Conservation (phyloP, 192 early-diverging fungal species). For the Gryganskiella cystojenkinii region DNA sequence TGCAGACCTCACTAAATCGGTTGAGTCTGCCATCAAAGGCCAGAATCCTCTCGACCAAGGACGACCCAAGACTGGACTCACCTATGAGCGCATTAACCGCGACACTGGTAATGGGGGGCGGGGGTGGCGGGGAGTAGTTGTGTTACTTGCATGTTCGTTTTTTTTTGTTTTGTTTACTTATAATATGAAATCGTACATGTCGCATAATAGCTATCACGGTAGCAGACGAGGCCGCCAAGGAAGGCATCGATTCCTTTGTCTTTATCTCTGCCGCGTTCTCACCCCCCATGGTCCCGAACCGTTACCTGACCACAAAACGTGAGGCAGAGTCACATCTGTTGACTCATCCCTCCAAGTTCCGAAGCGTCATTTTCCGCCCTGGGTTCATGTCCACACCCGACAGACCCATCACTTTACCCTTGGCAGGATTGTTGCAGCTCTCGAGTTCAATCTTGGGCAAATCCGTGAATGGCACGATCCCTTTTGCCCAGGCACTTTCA, state of each 20-base stretch:
- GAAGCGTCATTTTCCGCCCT: conserved; percentile 54
- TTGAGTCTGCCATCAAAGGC: conserved; percentile 39
- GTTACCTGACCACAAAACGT: conserved; percentile 80
- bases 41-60: conserved; percentile 61
- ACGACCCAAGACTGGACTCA: conserved; percentile 35
- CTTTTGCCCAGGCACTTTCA: conserved; percentile 56
- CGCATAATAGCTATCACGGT: conserved; percentile 61
- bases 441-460: conserved; percentile 57
- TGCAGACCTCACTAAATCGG: conserved; percentile 39
- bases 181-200: background rate
- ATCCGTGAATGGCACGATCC: conserved; percentile 54
- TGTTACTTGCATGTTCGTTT: background rate
- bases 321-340: conserved; percentile 72
- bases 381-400: conserved; percentile 71
- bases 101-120: conserved; percentile 66
- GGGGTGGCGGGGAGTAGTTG: background rate
- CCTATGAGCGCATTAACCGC: conserved; percentile 75
- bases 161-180: background rate
- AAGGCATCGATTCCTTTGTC: conserved; percentile 65
- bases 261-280: conserved; percentile 77
- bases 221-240: conserved; percentile 61
- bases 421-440: conserved; percentile 63
- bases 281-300: conserved; percentile 70
- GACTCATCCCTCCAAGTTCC: conserved; percentile 50
- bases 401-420: conserved; percentile 66